Evolutionary conservation across 768 basidiomycete species (phyloP), one percentile per base, ranked within the genome.

Genomic region (Saitozyma sp.): DNA sequence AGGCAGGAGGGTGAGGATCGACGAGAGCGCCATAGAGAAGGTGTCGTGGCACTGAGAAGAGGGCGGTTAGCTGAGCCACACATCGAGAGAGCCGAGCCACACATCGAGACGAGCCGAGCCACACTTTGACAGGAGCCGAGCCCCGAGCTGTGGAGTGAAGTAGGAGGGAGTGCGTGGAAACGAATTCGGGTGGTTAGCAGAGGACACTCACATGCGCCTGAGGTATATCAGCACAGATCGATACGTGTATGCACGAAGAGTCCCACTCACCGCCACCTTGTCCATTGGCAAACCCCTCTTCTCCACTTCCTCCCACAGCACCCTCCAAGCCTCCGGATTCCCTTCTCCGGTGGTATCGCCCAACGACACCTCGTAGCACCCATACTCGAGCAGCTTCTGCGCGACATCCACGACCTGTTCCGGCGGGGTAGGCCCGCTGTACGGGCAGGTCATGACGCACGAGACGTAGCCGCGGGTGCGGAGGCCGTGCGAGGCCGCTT

Each of bases 291-390:
- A 90, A 82, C 43, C 81, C 80, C 67, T 84, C 19, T 14, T 85
- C 77, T 84, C 84, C 10, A 91, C 87, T 52, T 86, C 86, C 62
- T 87, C 85, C 52, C 96, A 80, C 82, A 97, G 85, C 65, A 83
- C 81, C 7, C 82, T 79, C 39, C 94, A 84, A 45, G 85, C 84
- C 29, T 82, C 80, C 0, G 93, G 91, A 51, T 87, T 89, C 2
- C 89, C 94, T 52, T 86, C 86, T 0, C 94, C 94, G 2, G 91
- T 89, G 2, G 94, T 98, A 76, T 98, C 95, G 0, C 92, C 92
- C 19, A 97, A 80, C 69, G 69, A 70, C 54, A 94, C 86, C 78
- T 98, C 90, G 76, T 95, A 95, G 75, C 92, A 95, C 0, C 94
- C 94, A 90, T 96, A 93, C 62, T 91, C 87, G 6, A 86, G 63